Evolutionary conservation across 2,329 filamentous ascomycete genomes (phyloP).

Genomic region (Lecanosticta acicola): DNA sequence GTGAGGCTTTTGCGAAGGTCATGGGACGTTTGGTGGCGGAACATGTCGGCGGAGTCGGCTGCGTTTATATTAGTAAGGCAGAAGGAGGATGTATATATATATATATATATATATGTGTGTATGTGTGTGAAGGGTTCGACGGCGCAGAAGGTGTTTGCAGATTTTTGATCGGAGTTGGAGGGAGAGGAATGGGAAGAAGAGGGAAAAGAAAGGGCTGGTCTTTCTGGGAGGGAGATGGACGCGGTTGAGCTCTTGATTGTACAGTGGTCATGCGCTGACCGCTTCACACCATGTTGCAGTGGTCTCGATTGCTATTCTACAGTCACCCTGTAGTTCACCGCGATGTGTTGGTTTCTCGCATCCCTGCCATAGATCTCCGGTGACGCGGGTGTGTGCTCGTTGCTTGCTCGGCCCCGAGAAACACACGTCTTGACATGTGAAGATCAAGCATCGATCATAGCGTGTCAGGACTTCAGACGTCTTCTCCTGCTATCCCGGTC

Average conservation of each 20-base stretch:
- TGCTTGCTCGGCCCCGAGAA: too few species aligned
- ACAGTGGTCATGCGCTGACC: too few species aligned
- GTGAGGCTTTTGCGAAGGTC: slow-evolving; percentile 38
- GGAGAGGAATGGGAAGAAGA: slow-evolving; percentile 4
- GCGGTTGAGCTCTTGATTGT: too few species aligned
- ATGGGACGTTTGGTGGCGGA: slow-evolving; percentile 41
- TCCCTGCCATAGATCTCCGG: too few species aligned
- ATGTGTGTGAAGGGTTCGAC: slow-evolving; percentile 46
- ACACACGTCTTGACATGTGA: too few species aligned
- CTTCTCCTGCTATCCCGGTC: neutral
- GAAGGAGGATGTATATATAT: slow-evolving; percentile 37
- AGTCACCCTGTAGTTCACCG: too few species aligned
- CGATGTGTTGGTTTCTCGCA: too few species aligned
- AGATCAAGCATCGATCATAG: too few species aligned
- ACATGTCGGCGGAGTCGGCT: slow-evolving; percentile 41
- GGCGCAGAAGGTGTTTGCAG: slow-evolving; percentile 35
- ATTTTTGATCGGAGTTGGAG: slow-evolving; percentile 18
- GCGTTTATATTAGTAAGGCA: slow-evolving; percentile 42
- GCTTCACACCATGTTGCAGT: too few species aligned
- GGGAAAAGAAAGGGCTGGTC: neutral
- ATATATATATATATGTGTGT: slow-evolving; percentile 45
- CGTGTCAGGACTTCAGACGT: too few species aligned
- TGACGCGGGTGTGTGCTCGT: too few species aligned
- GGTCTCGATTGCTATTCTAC: too few species aligned
- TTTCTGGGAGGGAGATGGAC: neutral